Conservation (phyloP, 805 yeast genomes). For the Candida broadrunensis region DNA sequence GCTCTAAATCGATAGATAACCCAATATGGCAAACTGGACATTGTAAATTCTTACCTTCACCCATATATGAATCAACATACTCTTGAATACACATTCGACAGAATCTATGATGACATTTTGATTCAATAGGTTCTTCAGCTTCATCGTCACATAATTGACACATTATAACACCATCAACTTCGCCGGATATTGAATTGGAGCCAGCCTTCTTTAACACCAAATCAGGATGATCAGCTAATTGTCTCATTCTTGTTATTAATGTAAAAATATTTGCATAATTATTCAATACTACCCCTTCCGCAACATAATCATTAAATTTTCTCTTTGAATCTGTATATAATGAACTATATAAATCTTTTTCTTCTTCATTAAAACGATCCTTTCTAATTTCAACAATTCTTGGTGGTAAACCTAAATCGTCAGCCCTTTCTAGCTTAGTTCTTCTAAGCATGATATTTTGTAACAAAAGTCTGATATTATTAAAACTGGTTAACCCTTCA, state of each 20-base stretch:
- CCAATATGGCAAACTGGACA: slow-evolving; percentile 98
- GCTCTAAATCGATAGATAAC: slow-evolving; percentile 82
- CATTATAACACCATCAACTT: slow-evolving; percentile 45
- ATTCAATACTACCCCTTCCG: slow-evolving; percentile 93
- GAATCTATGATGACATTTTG: slow-evolving; percentile 90
- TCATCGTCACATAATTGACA: slow-evolving; percentile 97
- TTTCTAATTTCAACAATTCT: slow-evolving; percentile 85
- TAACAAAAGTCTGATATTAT: slow-evolving; percentile 69
- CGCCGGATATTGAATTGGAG: slow-evolving; percentile 30
- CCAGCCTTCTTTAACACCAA: slow-evolving; percentile 74
- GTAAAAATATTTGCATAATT: slow-evolving; percentile 97
- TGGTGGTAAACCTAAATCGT: slow-evolving; percentile 96
- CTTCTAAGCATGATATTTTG: slow-evolving; percentile 87
- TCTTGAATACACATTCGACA: slow-evolving; percentile 92
- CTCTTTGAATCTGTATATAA: slow-evolving; percentile 84
- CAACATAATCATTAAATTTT: slow-evolving; percentile 87
- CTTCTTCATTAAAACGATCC: slow-evolving; percentile 90
- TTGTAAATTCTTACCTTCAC: slow-evolving; percentile 55
- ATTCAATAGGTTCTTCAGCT: slow-evolving; percentile 95
- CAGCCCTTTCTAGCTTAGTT: slow-evolving; percentile 94
- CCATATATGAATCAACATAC: slow-evolving; percentile 78
- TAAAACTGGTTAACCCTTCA: slow-evolving; percentile 76
- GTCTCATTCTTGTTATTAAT: slow-evolving; percentile 94
- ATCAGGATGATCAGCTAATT: slow-evolving; percentile 97
- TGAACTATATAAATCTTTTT: slow-evolving; percentile 86